phyloP scores from a whole-genome alignment of 2,329 filamentous ascomycete species.

The Cladosporium sp. region DNA sequence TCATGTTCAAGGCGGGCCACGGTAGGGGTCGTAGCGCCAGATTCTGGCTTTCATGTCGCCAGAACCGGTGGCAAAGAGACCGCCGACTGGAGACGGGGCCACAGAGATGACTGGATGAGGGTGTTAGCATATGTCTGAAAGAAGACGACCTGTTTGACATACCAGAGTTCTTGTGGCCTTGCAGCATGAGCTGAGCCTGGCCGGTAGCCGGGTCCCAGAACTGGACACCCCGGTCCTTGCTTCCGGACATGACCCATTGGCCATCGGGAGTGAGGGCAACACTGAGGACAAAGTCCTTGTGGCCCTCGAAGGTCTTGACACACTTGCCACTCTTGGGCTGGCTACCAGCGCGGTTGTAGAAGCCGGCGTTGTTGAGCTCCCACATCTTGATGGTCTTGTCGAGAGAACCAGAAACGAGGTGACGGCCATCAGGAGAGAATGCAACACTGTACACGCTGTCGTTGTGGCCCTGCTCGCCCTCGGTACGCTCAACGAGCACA shows the following conservation, averaged over 20 bases:
- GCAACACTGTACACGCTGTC: slow-evolving; percentile 96
- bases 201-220: slow-evolving; percentile 97
- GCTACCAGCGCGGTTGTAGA: slow-evolving; percentile 40
- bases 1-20: neutral
- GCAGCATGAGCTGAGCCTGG: slow-evolving; percentile 93
- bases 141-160: slow-evolving; percentile 25
- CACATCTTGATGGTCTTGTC: slow-evolving; percentile 99
- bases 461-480: slow-evolving; percentile 90
- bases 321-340: slow-evolving; percentile 77
- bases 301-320: slow-evolving; percentile 93
- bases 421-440: slow-evolving; percentile 87
- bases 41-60: slow-evolving; percentile 97
- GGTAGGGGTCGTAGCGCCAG: slow-evolving; percentile 63
- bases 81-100: slow-evolving; percentile 80
- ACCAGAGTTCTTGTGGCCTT: slow-evolving; percentile 95
- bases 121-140: slow-evolving; percentile 10
- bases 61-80: slow-evolving; percentile 90
- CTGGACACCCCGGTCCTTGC: slow-evolving; percentile 94
- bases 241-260: slow-evolving; percentile 93
- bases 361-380: slow-evolving; percentile 65
- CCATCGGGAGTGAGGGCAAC: slow-evolving; percentile 93
- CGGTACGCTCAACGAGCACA: slow-evolving; percentile 81
- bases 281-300: slow-evolving; percentile 96
- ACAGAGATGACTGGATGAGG: slow-evolving; percentile 76
- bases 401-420: slow-evolving; percentile 87